phyloP scores from a whole-genome alignment of 2,329 filamentous ascomycete genomes.

The Blumeriella jaapii region DNA sequence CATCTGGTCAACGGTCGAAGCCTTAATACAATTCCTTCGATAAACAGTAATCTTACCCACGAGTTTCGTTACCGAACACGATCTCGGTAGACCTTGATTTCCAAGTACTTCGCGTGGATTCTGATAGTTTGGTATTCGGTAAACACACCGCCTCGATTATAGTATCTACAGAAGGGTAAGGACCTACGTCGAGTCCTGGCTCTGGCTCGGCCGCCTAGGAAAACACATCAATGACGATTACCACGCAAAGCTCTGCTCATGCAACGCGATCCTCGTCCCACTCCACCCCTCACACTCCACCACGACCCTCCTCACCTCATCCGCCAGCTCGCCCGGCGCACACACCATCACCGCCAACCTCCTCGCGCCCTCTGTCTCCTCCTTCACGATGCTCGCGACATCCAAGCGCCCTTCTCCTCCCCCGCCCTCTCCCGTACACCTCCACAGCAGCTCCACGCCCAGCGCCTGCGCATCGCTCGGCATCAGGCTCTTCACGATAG shows the following conservation, averaged over 20 bases:
- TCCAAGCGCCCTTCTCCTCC: slow-evolving; percentile 6
- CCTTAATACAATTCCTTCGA: no score
- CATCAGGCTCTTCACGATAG: background rate
- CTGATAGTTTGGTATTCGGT: no score
- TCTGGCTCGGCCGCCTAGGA: no score
- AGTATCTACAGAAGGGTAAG: no score
- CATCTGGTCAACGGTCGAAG: no score
- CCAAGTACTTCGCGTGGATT: no score
- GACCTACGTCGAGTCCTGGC: no score
- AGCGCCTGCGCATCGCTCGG: background rate
- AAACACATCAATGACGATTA: no score
- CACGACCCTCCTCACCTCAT: slow-evolving; percentile 2
- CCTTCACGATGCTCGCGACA: slow-evolving; percentile 15
- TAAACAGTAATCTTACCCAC: no score
- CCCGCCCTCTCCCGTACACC: background rate
- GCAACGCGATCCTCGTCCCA: slow-evolving; percentile 4
- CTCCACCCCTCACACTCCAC: slow-evolving; percentile 1
- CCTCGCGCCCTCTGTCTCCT: slow-evolving; percentile 15
- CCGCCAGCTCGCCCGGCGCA: slow-evolving; percentile 4
- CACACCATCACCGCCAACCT: slow-evolving; percentile 8
- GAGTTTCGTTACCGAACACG: no score
- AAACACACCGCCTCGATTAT: no score
- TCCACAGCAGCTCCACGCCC: background rate
- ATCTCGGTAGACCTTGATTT: no score
- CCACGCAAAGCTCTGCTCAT: slow-evolving; percentile 7